These are phyloP conservation scores for Uncinocarpus reesii DNA, from an alignment of 2,329 filamentous ascomycete genomes.

Conservation along the genomic window DNA sequence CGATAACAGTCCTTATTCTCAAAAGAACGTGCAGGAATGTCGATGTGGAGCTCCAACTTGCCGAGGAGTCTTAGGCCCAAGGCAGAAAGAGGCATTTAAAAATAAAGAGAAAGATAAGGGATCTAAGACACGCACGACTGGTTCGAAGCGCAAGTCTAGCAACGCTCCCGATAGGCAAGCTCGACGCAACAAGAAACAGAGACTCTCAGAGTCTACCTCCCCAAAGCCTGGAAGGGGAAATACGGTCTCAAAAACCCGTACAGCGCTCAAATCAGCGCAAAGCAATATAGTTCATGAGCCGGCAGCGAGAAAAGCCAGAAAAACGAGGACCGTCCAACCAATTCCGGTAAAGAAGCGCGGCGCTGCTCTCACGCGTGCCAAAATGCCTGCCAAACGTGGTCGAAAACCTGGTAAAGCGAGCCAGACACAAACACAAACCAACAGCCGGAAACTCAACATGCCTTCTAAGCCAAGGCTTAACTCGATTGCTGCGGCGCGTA, in stretches of 20 bases:
- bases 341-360: conserved; percentile 5
- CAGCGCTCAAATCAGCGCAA: background rate
- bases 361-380: background rate
- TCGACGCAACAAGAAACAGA: conserved; percentile 26
- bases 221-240: conserved; percentile 29
- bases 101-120: conserved; percentile 24
- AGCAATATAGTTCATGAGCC: background rate
- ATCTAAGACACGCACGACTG: conserved; percentile 17
- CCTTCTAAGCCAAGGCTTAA: conserved; percentile 12
- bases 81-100: conserved; percentile 40
- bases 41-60: conserved; percentile 52
- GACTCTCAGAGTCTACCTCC: conserved; percentile 16
- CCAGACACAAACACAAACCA: background rate
- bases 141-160: conserved; percentile 29
- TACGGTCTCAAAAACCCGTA: conserved; percentile 20
- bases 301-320: background rate
- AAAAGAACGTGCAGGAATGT: conserved; percentile 54
- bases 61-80: conserved; percentile 51
- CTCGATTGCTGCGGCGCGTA: conserved; percentile 15
- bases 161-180: conserved; percentile 22
- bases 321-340: background rate
- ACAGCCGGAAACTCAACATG: conserved; percentile 8
- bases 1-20: conserved; percentile 46
- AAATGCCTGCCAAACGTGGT: background rate
- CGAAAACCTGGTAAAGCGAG: background rate